Evolutionary conservation across 441 rosid species (phyloP).

Genomic region (Adansonia madagascariensis): DNA sequence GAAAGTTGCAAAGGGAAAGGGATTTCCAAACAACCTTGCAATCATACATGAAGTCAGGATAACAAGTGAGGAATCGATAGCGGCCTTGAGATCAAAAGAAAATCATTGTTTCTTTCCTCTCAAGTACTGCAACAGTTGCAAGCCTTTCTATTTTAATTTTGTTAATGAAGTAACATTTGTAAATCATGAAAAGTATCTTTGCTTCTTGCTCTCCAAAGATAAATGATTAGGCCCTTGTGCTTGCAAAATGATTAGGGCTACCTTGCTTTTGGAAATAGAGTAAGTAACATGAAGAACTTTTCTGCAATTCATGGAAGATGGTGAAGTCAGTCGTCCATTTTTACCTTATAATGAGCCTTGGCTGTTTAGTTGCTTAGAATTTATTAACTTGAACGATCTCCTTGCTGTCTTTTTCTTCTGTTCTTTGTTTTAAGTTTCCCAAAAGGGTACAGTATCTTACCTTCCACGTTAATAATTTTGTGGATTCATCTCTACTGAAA

Average conservation of each 20-base stretch:
- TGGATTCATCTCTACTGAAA: background rate
- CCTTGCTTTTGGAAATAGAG: background rate
- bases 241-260: background rate
- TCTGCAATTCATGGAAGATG: background rate
- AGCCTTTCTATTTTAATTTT: background rate
- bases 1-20: too few relatives aligned
- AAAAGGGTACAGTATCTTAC: background rate
- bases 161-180: background rate
- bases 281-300: background rate
- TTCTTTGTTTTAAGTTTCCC: background rate
- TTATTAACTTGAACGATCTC: background rate
- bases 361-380: background rate
- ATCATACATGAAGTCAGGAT: too few relatives aligned
- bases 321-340: background rate
- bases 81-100: too few relatives aligned
- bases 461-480: conserved; percentile 20
- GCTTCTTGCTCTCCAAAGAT: background rate
- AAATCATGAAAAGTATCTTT: background rate
- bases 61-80: too few relatives aligned
- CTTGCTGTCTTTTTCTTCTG: background rate
- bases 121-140: background rate
- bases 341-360: background rate
- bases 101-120: too few relatives aligned
- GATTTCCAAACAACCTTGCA: too few relatives aligned
- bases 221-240: background rate